Evolutionary conservation across 2,329 filamentous ascomycete species (phyloP).

Genomic region (Paecilomyces dactylethromorphus): DNA sequence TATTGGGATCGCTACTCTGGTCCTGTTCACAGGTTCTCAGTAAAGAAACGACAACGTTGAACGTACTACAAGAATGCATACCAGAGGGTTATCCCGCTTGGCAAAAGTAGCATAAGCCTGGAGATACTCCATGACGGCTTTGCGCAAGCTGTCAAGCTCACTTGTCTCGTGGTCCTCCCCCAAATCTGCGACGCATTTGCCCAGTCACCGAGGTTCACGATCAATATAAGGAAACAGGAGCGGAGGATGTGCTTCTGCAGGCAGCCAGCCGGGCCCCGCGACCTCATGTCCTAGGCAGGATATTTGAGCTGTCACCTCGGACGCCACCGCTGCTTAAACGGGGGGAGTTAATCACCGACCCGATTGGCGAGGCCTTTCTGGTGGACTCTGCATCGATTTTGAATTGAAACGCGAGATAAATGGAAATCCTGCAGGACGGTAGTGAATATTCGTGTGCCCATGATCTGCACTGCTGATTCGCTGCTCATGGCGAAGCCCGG

Average conservation of each 20-base stretch:
- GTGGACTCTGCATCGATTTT: background rate
- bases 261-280: background rate
- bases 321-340: background rate
- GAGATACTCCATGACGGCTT: background rate
- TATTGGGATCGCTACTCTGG: conserved; percentile 33
- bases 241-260: background rate
- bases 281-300: background rate
- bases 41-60: background rate
- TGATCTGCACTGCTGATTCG: background rate
- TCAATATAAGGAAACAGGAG: background rate
- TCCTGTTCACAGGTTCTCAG: conserved; percentile 16
- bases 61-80: background rate
- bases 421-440: background rate
- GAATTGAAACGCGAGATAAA: background rate
- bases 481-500: background rate
- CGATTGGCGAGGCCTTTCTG: background rate
- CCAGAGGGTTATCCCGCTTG: background rate
- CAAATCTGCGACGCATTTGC: background rate
- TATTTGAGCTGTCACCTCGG: background rate
- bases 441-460: background rate
- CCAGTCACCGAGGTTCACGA: background rate
- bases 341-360: background rate
- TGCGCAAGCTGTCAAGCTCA: background rate
- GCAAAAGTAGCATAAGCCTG: background rate
- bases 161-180: background rate